Conservation (phyloP, 345 rosid species). For the Arabidopsis arenosa region DNA sequence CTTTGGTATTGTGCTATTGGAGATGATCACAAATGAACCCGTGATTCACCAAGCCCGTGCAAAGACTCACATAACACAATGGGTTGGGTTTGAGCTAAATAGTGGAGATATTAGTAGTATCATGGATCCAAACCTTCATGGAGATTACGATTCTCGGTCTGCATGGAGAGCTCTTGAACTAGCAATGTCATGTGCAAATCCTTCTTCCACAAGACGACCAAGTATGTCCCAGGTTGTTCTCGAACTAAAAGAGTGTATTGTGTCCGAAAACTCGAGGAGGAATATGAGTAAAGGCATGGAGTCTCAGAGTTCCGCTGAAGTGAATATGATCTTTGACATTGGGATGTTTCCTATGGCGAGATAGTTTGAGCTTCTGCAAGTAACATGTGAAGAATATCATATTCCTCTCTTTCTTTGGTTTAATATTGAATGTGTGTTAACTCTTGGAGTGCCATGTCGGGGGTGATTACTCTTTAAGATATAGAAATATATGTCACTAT, state of each 20-base stretch:
- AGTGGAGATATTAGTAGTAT: slow-evolving; percentile 38
- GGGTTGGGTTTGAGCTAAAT: slow-evolving; percentile 34
- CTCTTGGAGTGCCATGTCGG: too few relatives aligned
- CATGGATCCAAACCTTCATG: slow-evolving; percentile 39
- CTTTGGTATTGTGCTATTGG: slow-evolving; percentile 36
- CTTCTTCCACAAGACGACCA: slow-evolving; percentile 37
- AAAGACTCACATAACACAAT: slow-evolving; percentile 17
- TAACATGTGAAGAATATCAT: not conserved
- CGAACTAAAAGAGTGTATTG: slow-evolving; percentile 28
- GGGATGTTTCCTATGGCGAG: slow-evolving; percentile 36
- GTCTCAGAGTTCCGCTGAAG: slow-evolving; percentile 31
- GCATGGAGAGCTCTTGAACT: slow-evolving; percentile 44
- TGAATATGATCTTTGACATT: slow-evolving; percentile 33
- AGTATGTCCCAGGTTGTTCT: slow-evolving; percentile 38
- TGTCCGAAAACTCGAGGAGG: slow-evolving; percentile 33
- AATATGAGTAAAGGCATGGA: slow-evolving; percentile 35
- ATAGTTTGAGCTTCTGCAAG: slow-evolving; percentile 26
- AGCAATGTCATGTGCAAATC: slow-evolving; percentile 36
- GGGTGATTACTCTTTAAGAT: too few relatives aligned
- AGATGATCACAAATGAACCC: slow-evolving; percentile 42
- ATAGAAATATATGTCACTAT: too few relatives aligned
- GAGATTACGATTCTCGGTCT: slow-evolving; percentile 34
- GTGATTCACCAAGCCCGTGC: slow-evolving; percentile 25
- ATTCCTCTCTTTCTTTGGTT: too few relatives aligned
- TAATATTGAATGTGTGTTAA: too few relatives aligned